Conservation (phyloP, 441 rosid genomes). For the Pelargonium cotyledonis region DNA sequence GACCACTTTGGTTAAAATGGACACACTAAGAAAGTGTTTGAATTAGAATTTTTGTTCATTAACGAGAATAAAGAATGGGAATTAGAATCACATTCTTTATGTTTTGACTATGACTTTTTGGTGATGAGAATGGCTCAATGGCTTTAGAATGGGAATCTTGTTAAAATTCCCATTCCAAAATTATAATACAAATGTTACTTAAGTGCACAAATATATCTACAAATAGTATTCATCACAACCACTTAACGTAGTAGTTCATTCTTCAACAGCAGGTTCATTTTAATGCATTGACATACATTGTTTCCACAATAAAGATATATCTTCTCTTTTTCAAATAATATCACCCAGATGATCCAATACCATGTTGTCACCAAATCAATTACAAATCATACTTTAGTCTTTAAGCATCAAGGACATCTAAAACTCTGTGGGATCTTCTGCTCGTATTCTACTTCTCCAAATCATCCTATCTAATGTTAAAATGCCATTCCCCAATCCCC, state of each 20-base stretch:
- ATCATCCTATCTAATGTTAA: too few species aligned
- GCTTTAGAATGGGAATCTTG: too few species aligned
- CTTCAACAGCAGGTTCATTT: not conserved
- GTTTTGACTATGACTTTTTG: too few species aligned
- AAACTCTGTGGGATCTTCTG: too few species aligned
- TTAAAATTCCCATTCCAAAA: too few species aligned
- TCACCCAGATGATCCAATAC: not conserved
- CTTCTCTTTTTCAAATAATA: not conserved
- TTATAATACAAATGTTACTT: not conserved
- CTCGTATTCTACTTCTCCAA: too few species aligned
- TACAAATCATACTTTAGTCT: not conserved
- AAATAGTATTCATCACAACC: not conserved
- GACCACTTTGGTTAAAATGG: not conserved
- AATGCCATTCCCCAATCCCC: not conserved
- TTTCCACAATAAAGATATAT: not conserved
- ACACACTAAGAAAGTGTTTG: not conserved
- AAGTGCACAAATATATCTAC: not conserved
- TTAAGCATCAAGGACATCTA: not conserved
- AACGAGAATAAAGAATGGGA: too few species aligned
- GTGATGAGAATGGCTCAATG: too few species aligned
- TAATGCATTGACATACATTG: not conserved
- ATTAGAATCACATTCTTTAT: too few species aligned
- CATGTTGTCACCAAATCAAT: not conserved
- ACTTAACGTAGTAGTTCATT: not conserved
- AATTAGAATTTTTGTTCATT: too few species aligned